Evolutionary conservation across 768 basidiomycete species (phyloP), one percentile per base, ranked within the genome.

Genomic region (Pisolithus microcarpus): DNA sequence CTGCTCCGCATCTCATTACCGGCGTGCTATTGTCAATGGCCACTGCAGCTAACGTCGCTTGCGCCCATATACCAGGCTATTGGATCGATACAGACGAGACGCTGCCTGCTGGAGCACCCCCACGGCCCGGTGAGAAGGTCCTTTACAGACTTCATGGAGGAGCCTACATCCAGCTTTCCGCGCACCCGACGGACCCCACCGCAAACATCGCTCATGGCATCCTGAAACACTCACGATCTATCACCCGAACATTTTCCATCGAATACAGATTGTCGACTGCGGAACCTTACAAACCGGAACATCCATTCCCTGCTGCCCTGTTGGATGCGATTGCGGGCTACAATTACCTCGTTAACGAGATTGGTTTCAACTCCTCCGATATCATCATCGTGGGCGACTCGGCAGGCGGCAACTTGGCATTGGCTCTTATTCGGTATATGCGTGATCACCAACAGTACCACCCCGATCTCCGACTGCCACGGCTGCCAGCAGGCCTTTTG

Each of bases 311-410:
- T 1, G 71, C 78, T 0, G 74, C 76, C 0, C 65, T 83, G 2
- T 51, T 82, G 16, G 81, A 82, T 57, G 75, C 68, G 2, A 43
- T 81, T 9, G 71, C 77, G 0, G 78, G 74, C 3, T 81, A 78
- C 53, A 43, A 66, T 10, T 77, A 81, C 65, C 74, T 83, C 23
- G 62, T 77, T 26, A 57, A 73, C 13, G 58, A 53, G 13, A 58
- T 76, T 28, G 70, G 72, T 0, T 75, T 79, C 58, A 45, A 54
- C 4, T 70, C 78, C 1, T 21, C 50, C 19, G 64, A 77, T 48
- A 72, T 82, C 50, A 66, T 78, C 51, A 48, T 81, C 7, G 57
- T 60, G 5, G 81, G 80, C 6, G 80, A 81, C 43, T 80, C 78
- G 1, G 77, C 81, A 0, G 82, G 81, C 0, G 81, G 72, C 1